phyloP scores from a whole-genome alignment of 2,329 filamentous ascomycete species.

The Aspergillus aculeatus region DNA sequence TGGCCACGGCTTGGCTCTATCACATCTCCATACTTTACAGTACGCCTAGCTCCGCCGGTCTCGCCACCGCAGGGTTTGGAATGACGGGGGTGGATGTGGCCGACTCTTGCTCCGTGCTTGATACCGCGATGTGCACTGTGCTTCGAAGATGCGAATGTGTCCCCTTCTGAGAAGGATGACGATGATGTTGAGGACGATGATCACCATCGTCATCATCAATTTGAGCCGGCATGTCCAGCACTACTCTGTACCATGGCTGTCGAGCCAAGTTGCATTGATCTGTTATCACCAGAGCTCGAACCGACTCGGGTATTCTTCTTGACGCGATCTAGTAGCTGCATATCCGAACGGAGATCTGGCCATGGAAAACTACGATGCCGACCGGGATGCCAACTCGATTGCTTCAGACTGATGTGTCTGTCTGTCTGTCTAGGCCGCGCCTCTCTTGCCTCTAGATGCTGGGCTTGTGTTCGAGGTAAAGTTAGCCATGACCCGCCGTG shows the following conservation, averaged over 20 bases:
- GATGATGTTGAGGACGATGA: neutral
- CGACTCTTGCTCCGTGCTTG: constrained; percentile 9
- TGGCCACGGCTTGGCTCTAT: constrained; percentile 15
- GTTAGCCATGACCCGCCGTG: constrained; percentile 10
- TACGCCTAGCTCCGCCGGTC: neutral
- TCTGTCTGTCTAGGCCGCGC: neutral
- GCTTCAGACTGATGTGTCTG: neutral
- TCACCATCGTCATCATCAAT: constrained; percentile 1
- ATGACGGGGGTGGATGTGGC: constrained; percentile 1
- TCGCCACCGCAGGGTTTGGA: constrained; percentile 14
- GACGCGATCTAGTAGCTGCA: neutral
- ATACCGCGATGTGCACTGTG: constrained; percentile 1
- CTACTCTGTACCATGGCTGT: neutral
- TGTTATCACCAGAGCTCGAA: neutral
- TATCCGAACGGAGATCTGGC: neutral
- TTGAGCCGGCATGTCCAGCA: neutral
- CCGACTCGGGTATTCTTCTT: neutral
- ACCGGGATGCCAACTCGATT: neutral
- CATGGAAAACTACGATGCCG: neutral
- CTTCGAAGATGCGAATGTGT: neutral
- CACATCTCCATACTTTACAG: neutral
- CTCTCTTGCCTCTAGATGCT: neutral
- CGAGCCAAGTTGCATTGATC: neutral
- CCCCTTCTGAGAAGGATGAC: neutral
- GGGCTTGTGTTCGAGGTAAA: neutral